Percentiles rank a stretch among this genome's conserved stretches.
Evolutionary conservation across 345 rosid genomes (phyloP).

Genomic region (Salix purpurea): DNA sequence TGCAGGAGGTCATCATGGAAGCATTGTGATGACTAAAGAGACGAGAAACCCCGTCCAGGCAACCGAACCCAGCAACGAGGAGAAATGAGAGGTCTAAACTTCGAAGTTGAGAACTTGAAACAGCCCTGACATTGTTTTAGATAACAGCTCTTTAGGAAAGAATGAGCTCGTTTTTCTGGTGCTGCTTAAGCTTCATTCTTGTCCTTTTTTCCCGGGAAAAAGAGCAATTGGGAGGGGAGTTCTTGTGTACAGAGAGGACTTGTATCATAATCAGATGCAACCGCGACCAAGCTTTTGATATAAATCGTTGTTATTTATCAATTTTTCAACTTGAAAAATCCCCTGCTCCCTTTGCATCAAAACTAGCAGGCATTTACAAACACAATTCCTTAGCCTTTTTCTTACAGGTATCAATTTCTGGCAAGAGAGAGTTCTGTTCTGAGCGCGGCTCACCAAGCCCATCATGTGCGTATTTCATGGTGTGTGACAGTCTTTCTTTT

Average conservation of each 20-base stretch:
- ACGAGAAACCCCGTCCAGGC: constrained; percentile 40
- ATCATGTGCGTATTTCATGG: too few relatives aligned
- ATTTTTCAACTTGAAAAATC: neutral
- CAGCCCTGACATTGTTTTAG: neutral
- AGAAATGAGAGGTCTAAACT: constrained; percentile 37
- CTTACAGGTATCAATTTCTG: neutral
- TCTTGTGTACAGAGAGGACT: constrained; percentile 23
- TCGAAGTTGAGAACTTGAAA: constrained; percentile 13
- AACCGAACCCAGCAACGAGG: constrained; percentile 41
- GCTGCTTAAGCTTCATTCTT: constrained; percentile 5
- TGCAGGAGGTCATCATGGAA: constrained; percentile 49
- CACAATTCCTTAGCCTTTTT: neutral
- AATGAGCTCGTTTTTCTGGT: neutral
- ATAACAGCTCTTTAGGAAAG: neutral
- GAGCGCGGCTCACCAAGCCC: too few relatives aligned
- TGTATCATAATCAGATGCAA: constrained; percentile 6
- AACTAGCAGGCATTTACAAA: neutral
- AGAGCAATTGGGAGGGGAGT: neutral
- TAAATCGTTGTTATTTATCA: neutral
- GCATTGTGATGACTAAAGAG: constrained; percentile 30
- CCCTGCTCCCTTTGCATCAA: neutral
- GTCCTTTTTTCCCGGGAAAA: neutral
- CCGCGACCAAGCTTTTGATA: neutral
- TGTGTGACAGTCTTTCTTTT: too few relatives aligned
- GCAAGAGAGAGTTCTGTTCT: neutral